Base-by-base conservation (phyloP, 495 filamentous ascomycete genomes). In the Aspergillus leporis region DNA sequence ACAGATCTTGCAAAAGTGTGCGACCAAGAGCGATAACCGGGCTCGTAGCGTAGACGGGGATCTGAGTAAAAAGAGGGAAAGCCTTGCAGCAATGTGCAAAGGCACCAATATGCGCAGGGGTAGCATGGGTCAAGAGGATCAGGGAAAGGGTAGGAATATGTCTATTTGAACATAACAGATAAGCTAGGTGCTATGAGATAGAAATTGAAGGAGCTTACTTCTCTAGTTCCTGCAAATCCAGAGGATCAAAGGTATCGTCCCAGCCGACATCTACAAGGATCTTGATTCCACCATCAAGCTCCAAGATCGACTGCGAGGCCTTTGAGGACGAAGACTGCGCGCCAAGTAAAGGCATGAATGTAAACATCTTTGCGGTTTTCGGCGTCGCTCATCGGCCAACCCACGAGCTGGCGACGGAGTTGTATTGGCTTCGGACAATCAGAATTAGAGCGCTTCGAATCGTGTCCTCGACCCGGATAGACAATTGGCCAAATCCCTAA, bases 61-160 rank as follows among this genome's bases (percentile, higher is more conserved):
- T 92, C 58, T 91, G 85, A 0, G 87, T 88, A 74, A 99, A 98
- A 43, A 88, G 83, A 53, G 95, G 93, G 63, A 97, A 88, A 71
- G 96, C 86, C 71, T 96, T 96, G 84, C 95, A 99, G 80, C 92
- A 97, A 70, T 99, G 93, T 45, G 90, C 94, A 66, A 89, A 97
- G 47, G 94, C 95, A 59, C 90, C 94, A 53, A 99, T 84, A 71
- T 98, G 95, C 31, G 89, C 81, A 22, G 89, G 83, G 3, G 92
- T 98, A 49, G 94, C 89, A 68, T 99, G 94, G 4, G 94, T 98
- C 58, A 99, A 83, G 32, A 99, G 90, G 66, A 99, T 89, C 55
- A 99, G 76, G 9, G 94, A 97, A 30, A 99, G 82, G 7, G 93
- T 96, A 8, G 93, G 87, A 14, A 93, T 83, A 73, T 93, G 91